phyloP scores from a whole-genome alignment of 768 basidiomycete genomes.

The Asterophora lycoperdoides region DNA sequence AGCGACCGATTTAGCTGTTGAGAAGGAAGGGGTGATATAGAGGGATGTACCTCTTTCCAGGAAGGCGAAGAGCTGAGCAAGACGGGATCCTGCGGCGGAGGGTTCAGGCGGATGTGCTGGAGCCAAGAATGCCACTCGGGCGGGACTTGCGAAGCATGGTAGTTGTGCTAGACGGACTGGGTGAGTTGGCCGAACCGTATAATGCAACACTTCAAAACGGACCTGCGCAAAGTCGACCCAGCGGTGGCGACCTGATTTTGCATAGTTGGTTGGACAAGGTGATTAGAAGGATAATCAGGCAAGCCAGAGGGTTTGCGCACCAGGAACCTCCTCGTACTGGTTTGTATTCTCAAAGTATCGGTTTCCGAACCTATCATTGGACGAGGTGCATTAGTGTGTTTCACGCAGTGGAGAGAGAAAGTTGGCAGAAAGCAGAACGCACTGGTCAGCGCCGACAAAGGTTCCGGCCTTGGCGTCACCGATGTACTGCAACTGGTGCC shows the following conservation, averaged over 20 bases:
- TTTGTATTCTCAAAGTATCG: conserved; percentile 91
- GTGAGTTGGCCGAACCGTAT: background rate
- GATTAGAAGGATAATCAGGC: conserved; percentile 1
- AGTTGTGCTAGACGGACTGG: conserved; percentile 55
- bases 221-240: conserved; percentile 96
- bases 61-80: conserved; percentile 65
- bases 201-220: conserved; percentile 15
- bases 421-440: conserved; percentile 29
- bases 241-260: conserved; percentile 75
- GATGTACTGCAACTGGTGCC: conserved; percentile 88
- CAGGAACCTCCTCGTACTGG: conserved; percentile 82
- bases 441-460: conserved; percentile 80
- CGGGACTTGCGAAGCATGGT: conserved; percentile 90
- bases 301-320: conserved; percentile 37
- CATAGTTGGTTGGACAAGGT: conserved; percentile 4
- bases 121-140: conserved; percentile 98
- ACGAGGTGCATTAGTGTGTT: background rate
- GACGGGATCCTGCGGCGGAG: conserved; percentile 72
- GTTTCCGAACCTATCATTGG: conserved; percentile 78
- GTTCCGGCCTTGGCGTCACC: conserved; percentile 89
- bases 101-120: conserved; percentile 78
- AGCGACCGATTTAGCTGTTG: background rate
- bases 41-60: conserved; percentile 73
- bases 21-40: background rate
- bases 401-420: background rate